These are phyloP conservation scores for Ocimum tenuiflorum DNA, from an alignment of 257 asterid genomes.

Conservation along the genomic window DNA sequence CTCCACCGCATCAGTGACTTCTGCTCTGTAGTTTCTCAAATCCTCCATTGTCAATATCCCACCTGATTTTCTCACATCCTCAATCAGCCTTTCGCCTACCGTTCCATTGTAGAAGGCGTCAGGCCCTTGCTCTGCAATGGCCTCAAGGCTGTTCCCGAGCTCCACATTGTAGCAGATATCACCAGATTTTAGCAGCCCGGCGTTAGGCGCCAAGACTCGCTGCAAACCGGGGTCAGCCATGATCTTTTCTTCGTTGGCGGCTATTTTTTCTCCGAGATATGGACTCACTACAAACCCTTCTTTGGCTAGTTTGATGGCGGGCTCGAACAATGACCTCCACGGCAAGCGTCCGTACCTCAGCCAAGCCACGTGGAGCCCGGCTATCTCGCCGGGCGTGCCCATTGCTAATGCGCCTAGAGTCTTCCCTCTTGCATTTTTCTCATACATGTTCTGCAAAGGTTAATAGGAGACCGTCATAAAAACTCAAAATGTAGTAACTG, in stretches of 20 bases:
- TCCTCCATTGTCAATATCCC: conserved; percentile 80
- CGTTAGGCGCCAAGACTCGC: conserved; percentile 61
- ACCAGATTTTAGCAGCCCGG: conserved; percentile 51
- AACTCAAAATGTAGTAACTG: too few relatives aligned
- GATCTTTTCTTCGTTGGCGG: conserved; percentile 18
- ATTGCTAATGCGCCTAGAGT: conserved; percentile 54
- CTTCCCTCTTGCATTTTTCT: conserved; percentile 38
- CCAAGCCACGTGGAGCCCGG: conserved; percentile 87
- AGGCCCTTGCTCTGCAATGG: conserved; percentile 30
- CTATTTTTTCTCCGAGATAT: conserved; percentile 37
- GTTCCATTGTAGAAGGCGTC: conserved; percentile 62
- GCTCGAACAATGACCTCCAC: conserved; percentile 61
- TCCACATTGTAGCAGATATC: conserved; percentile 10
- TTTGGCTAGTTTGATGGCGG: conserved; percentile 68
- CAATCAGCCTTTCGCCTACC: background rate
- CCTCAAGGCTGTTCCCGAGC: background rate
- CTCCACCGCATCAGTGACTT: conserved; percentile 43
- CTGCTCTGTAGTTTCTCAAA: conserved; percentile 51
- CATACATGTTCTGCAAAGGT: conserved; percentile 66
- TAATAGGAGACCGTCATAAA: too few relatives aligned
- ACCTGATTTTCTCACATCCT: conserved; percentile 60
- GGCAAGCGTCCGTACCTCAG: conserved; percentile 60
- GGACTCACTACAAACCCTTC: conserved; percentile 62
- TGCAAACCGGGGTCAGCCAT: conserved; percentile 56
- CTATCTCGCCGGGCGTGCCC: conserved; percentile 92